Evolutionary conservation across 495 filamentous ascomycete genomes (phyloP).

Genomic region (Penicillium dipodomyicola): DNA sequence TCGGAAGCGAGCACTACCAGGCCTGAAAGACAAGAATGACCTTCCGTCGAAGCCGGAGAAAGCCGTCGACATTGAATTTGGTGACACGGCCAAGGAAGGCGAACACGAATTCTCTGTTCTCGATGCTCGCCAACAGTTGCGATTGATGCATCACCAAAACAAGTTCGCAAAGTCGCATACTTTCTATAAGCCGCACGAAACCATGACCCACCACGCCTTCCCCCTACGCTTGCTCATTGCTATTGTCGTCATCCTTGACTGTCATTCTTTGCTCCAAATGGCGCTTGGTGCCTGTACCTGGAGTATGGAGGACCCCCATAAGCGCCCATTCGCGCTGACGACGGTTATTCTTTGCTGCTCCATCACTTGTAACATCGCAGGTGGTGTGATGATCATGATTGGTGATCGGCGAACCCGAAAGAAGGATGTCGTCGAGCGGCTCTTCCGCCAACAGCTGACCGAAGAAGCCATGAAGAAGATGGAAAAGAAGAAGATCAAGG

Average conservation of each 20-base stretch:
- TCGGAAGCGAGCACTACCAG: slow-evolving; percentile 56
- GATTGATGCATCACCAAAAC: slow-evolving; percentile 66
- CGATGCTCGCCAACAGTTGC: slow-evolving; percentile 56
- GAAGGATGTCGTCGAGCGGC: slow-evolving; percentile 75
- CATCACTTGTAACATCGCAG: slow-evolving; percentile 68
- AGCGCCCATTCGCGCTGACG: slow-evolving; percentile 65
- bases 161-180: slow-evolving; percentile 76
- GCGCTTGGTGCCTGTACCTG: slow-evolving; percentile 72
- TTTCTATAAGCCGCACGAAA: slow-evolving; percentile 85
- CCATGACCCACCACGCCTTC: slow-evolving; percentile 73
- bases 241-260: slow-evolving; percentile 71
- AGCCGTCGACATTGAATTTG: slow-evolving; percentile 47
- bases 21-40: slow-evolving; percentile 69
- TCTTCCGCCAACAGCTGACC: slow-evolving; percentile 71
- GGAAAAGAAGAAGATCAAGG: slow-evolving; percentile 57
- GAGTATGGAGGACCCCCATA: slow-evolving; percentile 58
- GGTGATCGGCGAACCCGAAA: slow-evolving; percentile 72
- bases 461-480: slow-evolving; percentile 69
- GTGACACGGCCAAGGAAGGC: slow-evolving; percentile 37
- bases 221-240: slow-evolving; percentile 67
- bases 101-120: slow-evolving; percentile 59
- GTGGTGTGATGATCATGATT: slow-evolving; percentile 67
- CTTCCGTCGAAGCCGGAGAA: slow-evolving; percentile 52
- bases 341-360: slow-evolving; percentile 76
- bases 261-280: slow-evolving; percentile 72